A percentile compares a stretch with the other conserved stretches of the same genome.
Conservation (phyloP, 129 eudicot species). For the Mikania micrantha region DNA sequence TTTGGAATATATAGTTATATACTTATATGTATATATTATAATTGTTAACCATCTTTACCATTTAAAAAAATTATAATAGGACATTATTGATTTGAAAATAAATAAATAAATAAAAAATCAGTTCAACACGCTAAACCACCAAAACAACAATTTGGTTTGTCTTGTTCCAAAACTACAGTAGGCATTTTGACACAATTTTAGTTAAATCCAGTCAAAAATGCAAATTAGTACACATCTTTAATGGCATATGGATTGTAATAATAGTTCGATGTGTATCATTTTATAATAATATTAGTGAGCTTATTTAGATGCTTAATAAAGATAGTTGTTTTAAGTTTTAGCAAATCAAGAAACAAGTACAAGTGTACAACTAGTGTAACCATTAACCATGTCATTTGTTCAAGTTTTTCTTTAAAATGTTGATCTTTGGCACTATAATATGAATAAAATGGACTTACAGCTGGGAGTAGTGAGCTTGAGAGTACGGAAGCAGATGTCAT, state of each 20-base stretch:
- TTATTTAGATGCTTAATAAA: conserved; percentile 16
- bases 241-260: conserved; percentile 10
- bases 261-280: background rate
- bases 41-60: too few species aligned
- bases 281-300: background rate
- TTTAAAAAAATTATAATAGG: too few species aligned
- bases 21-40: too few species aligned
- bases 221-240: background rate
- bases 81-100: too few species aligned
- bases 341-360: conserved; percentile 3
- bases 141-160: too few species aligned
- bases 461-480: conserved; percentile 89
- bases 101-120: too few species aligned
- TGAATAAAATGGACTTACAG: conserved; percentile 39
- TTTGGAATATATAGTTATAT: too few species aligned
- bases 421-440: background rate
- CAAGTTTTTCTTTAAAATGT: background rate
- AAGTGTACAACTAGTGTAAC: background rate
- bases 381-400: background rate
- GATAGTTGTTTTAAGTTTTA: background rate
- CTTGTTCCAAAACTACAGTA: too few species aligned
- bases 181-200: too few species aligned
- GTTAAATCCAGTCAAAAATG: background rate
- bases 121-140: too few species aligned
- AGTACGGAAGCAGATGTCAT: conserved; percentile 74